phyloP scores from a whole-genome alignment of 306 rosid species.

The barrel medic (Medicago truncatula) region MtrunA17r5.0-ANR NC_053044.1:35755001-35755500 shows the following conservation, averaged over 20 bases:
- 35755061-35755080: conserved; percentile 47
- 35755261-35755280: conserved; percentile 53
- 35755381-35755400: conserved; percentile 54
- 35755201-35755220: not conserved
- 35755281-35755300: conserved; percentile 68
- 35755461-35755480: not conserved
- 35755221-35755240: conserved; percentile 30
- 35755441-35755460: conserved; percentile 26
- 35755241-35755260: conserved; percentile 47
- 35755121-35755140: conserved; percentile 58
- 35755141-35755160: conserved; percentile 49
- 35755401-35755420: conserved; percentile 46
- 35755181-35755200: conserved; percentile 57
- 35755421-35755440: conserved; percentile 38
- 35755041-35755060: conserved; percentile 66
- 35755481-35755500: not conserved
- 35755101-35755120: conserved; percentile 58
- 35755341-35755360: conserved; percentile 53
- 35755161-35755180: conserved; percentile 48
- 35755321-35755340: not conserved
- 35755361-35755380: conserved; percentile 69
- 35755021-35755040: conserved; percentile 48
- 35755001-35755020: conserved; percentile 20
- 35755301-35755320: not conserved
- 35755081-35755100: conserved; percentile 42